A percentile compares a stretch with the other conserved stretches of the same genome.
Conservation (phyloP, 192 early-diverging fungal species). For the Rhizophagus prolifer region DNA sequence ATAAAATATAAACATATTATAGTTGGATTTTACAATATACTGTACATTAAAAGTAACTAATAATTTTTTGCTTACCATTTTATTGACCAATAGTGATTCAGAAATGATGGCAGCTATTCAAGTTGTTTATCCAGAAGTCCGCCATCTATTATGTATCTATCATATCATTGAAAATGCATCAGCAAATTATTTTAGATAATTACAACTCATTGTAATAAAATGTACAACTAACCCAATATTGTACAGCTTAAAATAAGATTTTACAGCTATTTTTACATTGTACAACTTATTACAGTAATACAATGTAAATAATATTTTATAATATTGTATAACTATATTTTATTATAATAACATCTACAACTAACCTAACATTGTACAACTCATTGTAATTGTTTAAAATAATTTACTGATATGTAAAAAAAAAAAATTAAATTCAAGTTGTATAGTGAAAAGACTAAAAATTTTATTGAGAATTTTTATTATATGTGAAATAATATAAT, state of each 20-base stretch:
- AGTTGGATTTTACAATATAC: slow-evolving; percentile 23
- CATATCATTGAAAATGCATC: not conserved
- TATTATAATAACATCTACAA: too few species aligned
- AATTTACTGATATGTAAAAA: too few species aligned
- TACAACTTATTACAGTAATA: too few species aligned
- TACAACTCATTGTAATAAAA: too few species aligned
- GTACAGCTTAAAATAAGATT: too few species aligned
- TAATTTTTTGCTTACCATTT: not conserved
- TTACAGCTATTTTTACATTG: too few species aligned
- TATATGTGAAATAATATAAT: not conserved
- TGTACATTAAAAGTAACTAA: slow-evolving; percentile 30
- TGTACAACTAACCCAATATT: too few species aligned
- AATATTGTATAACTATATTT: too few species aligned
- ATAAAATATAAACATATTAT: slow-evolving; percentile 17
- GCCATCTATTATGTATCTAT: not conserved
- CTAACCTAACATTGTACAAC: too few species aligned
- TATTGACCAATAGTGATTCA: not conserved
- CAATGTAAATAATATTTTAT: too few species aligned
- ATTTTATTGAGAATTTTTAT: not conserved
- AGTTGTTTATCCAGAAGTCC: slow-evolving; percentile 18
- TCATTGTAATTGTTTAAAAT: too few species aligned
- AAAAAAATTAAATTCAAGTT: not conserved
- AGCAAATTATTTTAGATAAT: too few species aligned
- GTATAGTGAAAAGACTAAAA: not conserved
- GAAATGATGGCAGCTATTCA: not conserved